Conservation (phyloP, 129 eudicot species). For the Sambucus nigra region DNA sequence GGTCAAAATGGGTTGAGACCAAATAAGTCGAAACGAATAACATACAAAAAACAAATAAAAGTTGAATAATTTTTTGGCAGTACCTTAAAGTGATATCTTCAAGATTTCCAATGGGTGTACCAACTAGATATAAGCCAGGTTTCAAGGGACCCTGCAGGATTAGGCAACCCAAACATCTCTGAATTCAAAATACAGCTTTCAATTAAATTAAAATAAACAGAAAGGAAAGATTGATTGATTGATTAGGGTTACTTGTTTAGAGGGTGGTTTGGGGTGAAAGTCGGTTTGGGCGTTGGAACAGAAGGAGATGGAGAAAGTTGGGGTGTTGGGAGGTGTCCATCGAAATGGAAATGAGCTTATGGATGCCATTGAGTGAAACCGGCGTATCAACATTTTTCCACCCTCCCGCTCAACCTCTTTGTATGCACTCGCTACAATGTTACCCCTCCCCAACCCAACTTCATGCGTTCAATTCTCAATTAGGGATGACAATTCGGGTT, state of each 20-base stretch:
- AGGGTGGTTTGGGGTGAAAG: slow-evolving; percentile 14
- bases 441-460: too few relatives aligned
- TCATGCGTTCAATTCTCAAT: too few relatives aligned
- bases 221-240: neutral
- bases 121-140: slow-evolving; percentile 74
- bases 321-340: slow-evolving; percentile 4
- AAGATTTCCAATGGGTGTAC: slow-evolving; percentile 87
- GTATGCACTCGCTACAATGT: too few relatives aligned
- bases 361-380: slow-evolving; percentile 9
- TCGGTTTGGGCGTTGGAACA: slow-evolving; percentile 30
- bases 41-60: too few relatives aligned
- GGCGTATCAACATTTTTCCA: slow-evolving; percentile 10
- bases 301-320: slow-evolving; percentile 15
- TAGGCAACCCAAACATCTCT: neutral
- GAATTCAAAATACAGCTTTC: neutral
- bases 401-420: neutral
- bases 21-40: neutral
- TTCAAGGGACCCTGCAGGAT: slow-evolving; percentile 49
- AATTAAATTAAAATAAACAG: neutral
- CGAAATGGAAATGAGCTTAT: slow-evolving; percentile 6
- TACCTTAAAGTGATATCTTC: slow-evolving; percentile 90
- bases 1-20: too few relatives aligned
- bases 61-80: neutral
- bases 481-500: too few relatives aligned
- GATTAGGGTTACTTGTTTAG: slow-evolving; percentile 46